Evolutionary conservation across 805 yeast species (phyloP), one percentile per base, ranked within the genome.

Genomic region (Saccharomycopsis amapae): DNA sequence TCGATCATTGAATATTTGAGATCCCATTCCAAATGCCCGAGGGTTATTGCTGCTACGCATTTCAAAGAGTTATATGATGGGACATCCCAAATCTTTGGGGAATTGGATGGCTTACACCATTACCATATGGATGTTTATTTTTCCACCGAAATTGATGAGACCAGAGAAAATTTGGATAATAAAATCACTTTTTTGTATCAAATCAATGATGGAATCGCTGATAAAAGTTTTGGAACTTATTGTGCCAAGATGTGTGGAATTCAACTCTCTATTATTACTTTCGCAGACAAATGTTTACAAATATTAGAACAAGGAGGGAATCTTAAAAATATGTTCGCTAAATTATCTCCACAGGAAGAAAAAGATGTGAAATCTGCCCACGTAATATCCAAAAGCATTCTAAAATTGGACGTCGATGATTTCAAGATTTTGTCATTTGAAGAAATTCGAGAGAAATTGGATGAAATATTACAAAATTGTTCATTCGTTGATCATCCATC

Each of bases 31-130:
- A 71, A 73, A 42, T 81, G 96, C 52, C 39, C 39, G 5, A 86
- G 87, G 62, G 79, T 95, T 0, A 59, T 90, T 46, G 90, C 93
- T 70, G 97, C 97, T 0, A 93, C 98, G 0, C 98, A 90, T 68
- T 90, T 93, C 71, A 97, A 90, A 62, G 98, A 90, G 62, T 71
- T 90, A 48, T 35, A 17, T n/a, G 17, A 31, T 31, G 12, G 76
- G 57, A n/a, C n/a, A n/a, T 61, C 60, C 47, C 68, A 63, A 53
- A 36, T 62, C 0, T 35, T 67, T 3, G 33, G 58, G 0, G 44
- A 45, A 0, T 40, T 51, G 9, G 42, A 50, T 0, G 58, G 58
- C 1, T 53, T 66, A 2, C 54, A 51, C n/a, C 66, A 63, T 48
- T 62, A 59, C 53, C 62, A 62, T 23, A 67, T 70, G 56, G 63